phyloP scores from a whole-genome alignment of 805 yeast genomes.

The Ogataea saltuana region DNA sequence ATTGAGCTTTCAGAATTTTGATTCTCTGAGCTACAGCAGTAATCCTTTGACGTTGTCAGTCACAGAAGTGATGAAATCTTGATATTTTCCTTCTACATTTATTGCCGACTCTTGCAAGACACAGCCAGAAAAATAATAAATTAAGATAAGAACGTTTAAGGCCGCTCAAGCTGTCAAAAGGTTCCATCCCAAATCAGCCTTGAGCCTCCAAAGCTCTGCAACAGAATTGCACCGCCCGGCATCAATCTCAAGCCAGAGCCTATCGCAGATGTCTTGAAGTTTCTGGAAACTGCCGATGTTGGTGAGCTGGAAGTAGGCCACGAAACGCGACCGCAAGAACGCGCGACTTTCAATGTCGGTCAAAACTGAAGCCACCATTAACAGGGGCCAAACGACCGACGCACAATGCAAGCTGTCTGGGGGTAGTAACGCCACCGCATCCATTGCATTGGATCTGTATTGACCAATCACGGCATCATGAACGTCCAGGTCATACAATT shows the following conservation, averaged over 20 bases:
- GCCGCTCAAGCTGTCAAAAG: slow-evolving; percentile 9
- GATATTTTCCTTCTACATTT: no score
- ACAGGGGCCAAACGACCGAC: slow-evolving; percentile 13
- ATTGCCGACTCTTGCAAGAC: no score
- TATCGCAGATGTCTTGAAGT: slow-evolving; percentile 7
- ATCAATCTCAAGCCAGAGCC: slow-evolving; percentile 11
- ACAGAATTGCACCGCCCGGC: slow-evolving; percentile 5
- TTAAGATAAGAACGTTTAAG: no score
- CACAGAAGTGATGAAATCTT: no score
- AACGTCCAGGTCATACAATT: slow-evolving; percentile 7
- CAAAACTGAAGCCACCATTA: slow-evolving; percentile 6
- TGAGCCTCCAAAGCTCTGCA: slow-evolving; percentile 8
- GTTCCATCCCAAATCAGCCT: slow-evolving; percentile 5
- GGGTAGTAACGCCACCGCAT: slow-evolving; percentile 5
- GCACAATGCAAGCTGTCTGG: slow-evolving; percentile 9
- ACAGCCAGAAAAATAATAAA: no score
- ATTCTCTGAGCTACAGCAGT: no score
- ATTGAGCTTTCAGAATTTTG: no score
- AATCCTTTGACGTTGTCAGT: no score
- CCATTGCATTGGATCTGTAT: slow-evolving; percentile 2
- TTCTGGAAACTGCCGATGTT: slow-evolving; percentile 13
- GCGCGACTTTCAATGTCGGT: slow-evolving; percentile 3
- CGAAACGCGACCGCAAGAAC: slow-evolving; percentile 1
- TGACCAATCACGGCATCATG: slow-evolving; percentile 3
- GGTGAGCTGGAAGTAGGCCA: slow-evolving; percentile 8